Base-by-base conservation (phyloP, 139 green algal genomes). In the Diplosphaera chodatii region DNA sequence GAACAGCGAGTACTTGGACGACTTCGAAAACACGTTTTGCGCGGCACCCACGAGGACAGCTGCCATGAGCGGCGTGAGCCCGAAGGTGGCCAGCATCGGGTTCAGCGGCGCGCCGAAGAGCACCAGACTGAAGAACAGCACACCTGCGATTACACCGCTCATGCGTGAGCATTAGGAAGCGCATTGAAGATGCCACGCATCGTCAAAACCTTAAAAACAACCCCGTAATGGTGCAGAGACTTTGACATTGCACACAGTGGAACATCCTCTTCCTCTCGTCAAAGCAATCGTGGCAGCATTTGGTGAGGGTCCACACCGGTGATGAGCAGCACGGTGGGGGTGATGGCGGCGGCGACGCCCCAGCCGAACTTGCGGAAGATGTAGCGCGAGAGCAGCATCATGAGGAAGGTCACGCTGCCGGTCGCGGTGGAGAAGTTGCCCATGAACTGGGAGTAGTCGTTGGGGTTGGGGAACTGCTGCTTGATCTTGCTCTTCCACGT, bases 401-500 rank as follows among this genome's bases (percentile, higher is more conserved):
- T 96, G 66, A 83, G 83, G 82, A 99, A 98, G 69, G 95, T 99
- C 29, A 97, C 91, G 13, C 85, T 84, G 73, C 93, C 94, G 27
- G 82, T 90, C 65, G 70, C 64, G 29, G 85, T 84, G 68, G 88
- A 94, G 82, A 95, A 94, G 77, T 91, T 77, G 66, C 90, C 90
- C 91, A 97, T 97, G 85, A 97, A 96, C 2, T 85, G 69, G 27
- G 83, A 93, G 89, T 96, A 96, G 72, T 97, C 90, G 80, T 97
- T 97, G 78, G 93, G 92, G 88, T 97, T 97, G 78, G 92, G 93
- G 84, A 97, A 98, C 91, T 99, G 94, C 13, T 89, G 90, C 92
- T 99, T 99, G 82, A 99, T 93, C 89, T 99, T 98, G 82, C 85
- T 88, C 90, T 99, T 99, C 95, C 95, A 99, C 32, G 95, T 99